Evolutionary conservation across 2,329 filamentous ascomycete species (phyloP), one percentile per base, ranked within the genome.

Genomic region (Epichloe baconii): DNA sequence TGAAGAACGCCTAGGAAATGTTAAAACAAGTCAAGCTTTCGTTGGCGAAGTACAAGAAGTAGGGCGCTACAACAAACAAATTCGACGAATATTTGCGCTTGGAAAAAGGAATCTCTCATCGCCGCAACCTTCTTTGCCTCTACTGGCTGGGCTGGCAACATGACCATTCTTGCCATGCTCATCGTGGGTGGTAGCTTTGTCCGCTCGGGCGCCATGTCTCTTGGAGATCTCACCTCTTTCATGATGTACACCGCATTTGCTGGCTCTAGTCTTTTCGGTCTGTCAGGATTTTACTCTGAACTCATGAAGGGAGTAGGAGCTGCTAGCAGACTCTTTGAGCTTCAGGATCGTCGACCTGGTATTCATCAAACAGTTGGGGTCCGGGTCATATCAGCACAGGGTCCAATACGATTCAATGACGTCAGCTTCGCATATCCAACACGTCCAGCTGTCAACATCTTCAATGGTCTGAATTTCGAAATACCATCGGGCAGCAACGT

Each of bases 221-320:
- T 97, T 46, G 93, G 93, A 59, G 91, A 98, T 57, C 71, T 98
- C 43, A 94, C 93, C 1, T 95, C 89, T 0, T 98, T 98, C 69
- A 79, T 98, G 71, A 97, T 98, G 91, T 98, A 97, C 68, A 95
- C 90, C 3, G 91, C 88, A 3, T 97, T 83, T 66, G 80, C 81
- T 6, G 81, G 81, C 3, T 93, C 87, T 47, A 95, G 88, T 68
- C 79, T 98, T 56, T 95, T 97, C 59, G 93, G 93, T 4, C 74
- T 98, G 2, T 95, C 89, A 4, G 88, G 87, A 52, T 98, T 98
- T 70, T 98, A 96, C 68, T 95, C 90, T 0, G 93, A 98, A 65
- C 76, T 98, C 55, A 98, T 98, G 93, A 98, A 98, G 68, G 94
- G 94, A 42, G 91, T 95, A 4, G 93, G 94, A 61, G 93, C 93